Evolutionary conservation across 2,329 filamentous ascomycete genomes (phyloP).

Genomic region (Ceratocystis albifundus): DNA sequence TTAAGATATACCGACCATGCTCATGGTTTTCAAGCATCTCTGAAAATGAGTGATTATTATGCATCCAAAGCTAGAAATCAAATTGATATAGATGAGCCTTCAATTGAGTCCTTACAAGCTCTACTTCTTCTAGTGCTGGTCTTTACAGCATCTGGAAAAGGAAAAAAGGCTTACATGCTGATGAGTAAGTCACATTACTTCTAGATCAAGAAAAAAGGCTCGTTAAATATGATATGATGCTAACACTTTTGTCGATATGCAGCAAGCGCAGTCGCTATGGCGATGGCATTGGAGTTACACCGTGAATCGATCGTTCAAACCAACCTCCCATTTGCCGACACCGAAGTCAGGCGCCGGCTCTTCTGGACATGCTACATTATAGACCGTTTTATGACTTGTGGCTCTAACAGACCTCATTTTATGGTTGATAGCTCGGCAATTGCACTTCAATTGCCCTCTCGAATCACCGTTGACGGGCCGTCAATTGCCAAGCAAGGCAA

Average conservation of each 20-base stretch:
- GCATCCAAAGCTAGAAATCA: slow-evolving; percentile 56
- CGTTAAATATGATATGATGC: slow-evolving; percentile 23
- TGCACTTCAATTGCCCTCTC: slow-evolving; percentile 61
- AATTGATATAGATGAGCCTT: slow-evolving; percentile 70
- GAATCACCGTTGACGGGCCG: slow-evolving; percentile 48
- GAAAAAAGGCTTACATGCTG: slow-evolving; percentile 79
- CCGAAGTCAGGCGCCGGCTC: slow-evolving; percentile 64
- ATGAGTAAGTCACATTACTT: slow-evolving; percentile 46
- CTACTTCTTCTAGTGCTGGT: slow-evolving; percentile 64
- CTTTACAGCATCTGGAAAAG: slow-evolving; percentile 64
- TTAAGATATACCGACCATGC: slow-evolving; percentile 59
- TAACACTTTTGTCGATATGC: slow-evolving; percentile 28
- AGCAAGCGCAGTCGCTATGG: slow-evolving; percentile 73
- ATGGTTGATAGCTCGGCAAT: slow-evolving; percentile 62
- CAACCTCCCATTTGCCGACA: slow-evolving; percentile 36
- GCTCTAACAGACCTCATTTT: slow-evolving; percentile 70
- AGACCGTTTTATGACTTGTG: slow-evolving; percentile 71
- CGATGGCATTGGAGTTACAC: slow-evolving; percentile 68
- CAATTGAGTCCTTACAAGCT: slow-evolving; percentile 64
- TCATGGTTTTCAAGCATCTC: slow-evolving; percentile 54
- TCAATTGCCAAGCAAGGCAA: slow-evolving; percentile 60
- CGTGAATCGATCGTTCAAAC: slow-evolving; percentile 55
- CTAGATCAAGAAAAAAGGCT: neutral
- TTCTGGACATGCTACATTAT: slow-evolving; percentile 86
- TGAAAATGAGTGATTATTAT: slow-evolving; percentile 60